These are phyloP conservation scores for Hypoxylon sp. DNA, from an alignment of 2,329 filamentous ascomycete genomes.

Conservation along the genomic window DNA sequence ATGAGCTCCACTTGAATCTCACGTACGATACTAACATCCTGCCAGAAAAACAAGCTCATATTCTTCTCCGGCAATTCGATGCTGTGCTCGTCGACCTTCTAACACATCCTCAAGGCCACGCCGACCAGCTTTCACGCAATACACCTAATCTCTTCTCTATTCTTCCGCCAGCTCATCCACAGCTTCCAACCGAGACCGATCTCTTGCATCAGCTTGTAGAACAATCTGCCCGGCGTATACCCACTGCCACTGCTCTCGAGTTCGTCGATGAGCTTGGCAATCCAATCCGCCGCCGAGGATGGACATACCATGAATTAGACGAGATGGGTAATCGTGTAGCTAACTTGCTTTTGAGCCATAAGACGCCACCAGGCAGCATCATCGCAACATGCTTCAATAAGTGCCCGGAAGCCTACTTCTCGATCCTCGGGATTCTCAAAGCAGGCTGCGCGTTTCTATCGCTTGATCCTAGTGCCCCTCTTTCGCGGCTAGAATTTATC, in stretches of 20 bases:
- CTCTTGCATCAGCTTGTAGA: constrained; percentile 87
- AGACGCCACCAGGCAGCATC: constrained; percentile 70
- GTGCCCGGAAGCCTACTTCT: constrained; percentile 85
- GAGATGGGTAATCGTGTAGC: constrained; percentile 80
- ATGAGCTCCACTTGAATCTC: constrained; percentile 72
- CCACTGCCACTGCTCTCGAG: constrained; percentile 78
- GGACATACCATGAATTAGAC: constrained; percentile 83
- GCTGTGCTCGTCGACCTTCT: constrained; percentile 73
- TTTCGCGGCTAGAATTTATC: constrained; percentile 82
- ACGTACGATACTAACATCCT: constrained; percentile 76
- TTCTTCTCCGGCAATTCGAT: constrained; percentile 82
- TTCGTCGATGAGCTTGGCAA: constrained; percentile 74
- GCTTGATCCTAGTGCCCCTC: constrained; percentile 81
- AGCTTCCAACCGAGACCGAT: constrained; percentile 69
- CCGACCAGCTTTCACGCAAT: constrained; percentile 57
- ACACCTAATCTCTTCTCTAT: constrained; percentile 71
- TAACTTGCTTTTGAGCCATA: constrained; percentile 69
- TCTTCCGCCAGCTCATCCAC: constrained; percentile 70
- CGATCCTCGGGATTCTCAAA: constrained; percentile 86
- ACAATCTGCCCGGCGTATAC: constrained; percentile 66
- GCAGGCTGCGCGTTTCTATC: constrained; percentile 86
- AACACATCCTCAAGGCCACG: constrained; percentile 60
- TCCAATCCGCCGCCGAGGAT: constrained; percentile 65
- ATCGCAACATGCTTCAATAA: constrained; percentile 88
- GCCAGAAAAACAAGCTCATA: constrained; percentile 75